Evolutionary conservation across 768 basidiomycete species (phyloP).

Genomic region (Lactarius deliciosus): DNA sequence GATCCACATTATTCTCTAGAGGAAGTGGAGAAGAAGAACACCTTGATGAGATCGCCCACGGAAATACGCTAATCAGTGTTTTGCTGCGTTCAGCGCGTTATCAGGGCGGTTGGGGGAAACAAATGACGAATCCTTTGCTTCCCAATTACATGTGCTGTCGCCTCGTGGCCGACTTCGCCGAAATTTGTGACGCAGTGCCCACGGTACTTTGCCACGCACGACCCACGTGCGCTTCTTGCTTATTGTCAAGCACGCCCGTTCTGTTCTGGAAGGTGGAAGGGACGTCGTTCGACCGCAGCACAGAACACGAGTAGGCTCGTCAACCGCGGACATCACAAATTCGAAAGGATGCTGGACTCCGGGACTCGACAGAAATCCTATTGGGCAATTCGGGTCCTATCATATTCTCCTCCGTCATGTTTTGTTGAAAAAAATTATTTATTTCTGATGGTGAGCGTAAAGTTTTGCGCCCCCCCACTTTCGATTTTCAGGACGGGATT

Average conservation of each 20-base stretch:
- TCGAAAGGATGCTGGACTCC: no score
- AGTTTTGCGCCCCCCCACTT: background rate
- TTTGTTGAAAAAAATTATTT: background rate
- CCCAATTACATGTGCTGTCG: background rate
- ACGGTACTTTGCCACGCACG: slow-evolving; percentile 1
- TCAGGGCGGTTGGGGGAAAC: background rate
- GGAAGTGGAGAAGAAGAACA: background rate
- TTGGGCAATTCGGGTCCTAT: background rate
- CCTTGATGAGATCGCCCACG: background rate
- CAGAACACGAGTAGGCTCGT: background rate
- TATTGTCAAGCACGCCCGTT: background rate
- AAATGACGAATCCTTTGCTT: slow-evolving; percentile 1
- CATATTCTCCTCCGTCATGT: background rate
- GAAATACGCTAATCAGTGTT: slow-evolving; percentile 8
- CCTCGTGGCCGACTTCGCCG: slow-evolving; percentile 24
- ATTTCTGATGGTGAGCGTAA: background rate
- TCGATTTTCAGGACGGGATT: background rate
- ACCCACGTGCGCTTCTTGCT: slow-evolving; percentile 1
- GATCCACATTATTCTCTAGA: background rate
- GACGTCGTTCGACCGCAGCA: background rate
- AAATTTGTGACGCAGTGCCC: slow-evolving; percentile 8
- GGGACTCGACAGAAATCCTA: background rate
- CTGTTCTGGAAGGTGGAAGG: slow-evolving; percentile 12
- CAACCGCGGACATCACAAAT: slow-evolving; percentile 12
- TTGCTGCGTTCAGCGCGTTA: background rate